Base-by-base conservation (phyloP, 805 yeast genomes). In the Teunomyces atbi region DNA sequence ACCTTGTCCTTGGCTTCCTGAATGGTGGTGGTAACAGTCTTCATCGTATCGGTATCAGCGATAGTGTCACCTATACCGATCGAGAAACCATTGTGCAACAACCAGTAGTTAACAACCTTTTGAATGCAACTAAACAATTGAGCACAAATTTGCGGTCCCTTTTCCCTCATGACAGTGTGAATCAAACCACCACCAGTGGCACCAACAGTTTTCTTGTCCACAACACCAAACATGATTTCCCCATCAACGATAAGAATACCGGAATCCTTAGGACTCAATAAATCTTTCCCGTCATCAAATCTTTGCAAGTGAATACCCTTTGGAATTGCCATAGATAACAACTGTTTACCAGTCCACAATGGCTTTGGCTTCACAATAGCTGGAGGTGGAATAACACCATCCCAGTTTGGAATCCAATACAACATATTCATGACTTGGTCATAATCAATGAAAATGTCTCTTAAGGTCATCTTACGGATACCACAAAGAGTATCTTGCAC, bases 31-130 rank as follows among this genome's bases (percentile, higher is more conserved):
- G 98, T 94, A 58, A 94, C 91, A 56, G 85, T 86, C 56, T 84
- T 83, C 96, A 94, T 95, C 35, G 99, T 94, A 26, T 81, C 84
- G n/a, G 91, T 82, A 75, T 95, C 99, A 41, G 99, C 99, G 73
- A 94, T 95, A 3, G 99, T 94, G 71, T 94, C 99, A 77, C 99
- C 99, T 69, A 94, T 94, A 79, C 99, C 99, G 58, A 95, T 95
- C 10, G 98, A 92, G 72, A 94, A 94, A 50, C 99, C 98, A 59
- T 88, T 89, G 64, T 95, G 99, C 45, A 94, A 77, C 50, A 94
- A 77, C 99, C 99, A 94, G 67, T 79, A 94, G 69, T 94, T 94
- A 34, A 91, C 97, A 48, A 94, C 95, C 62, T 90, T 92, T 69
- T 94, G 99, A 50, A 92, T 81, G 56, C 88, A 86, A 64, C 97